A percentile compares a stretch with the other conserved stretches of the same genome.
Conservation (phyloP, 2,329 filamentous ascomycete genomes). For the Cryphonectria naterciae region DNA sequence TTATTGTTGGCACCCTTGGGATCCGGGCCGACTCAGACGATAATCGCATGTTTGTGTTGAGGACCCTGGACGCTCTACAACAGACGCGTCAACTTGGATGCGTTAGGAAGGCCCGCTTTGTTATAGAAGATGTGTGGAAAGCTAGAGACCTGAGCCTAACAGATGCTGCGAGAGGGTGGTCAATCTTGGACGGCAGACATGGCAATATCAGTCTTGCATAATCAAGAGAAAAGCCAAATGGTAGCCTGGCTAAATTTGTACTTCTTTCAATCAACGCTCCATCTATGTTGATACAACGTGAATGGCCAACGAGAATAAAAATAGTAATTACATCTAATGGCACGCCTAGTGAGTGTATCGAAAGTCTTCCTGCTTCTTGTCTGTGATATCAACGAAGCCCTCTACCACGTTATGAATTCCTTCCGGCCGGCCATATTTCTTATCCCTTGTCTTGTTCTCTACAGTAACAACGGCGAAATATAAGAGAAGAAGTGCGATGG, state of each 20-base stretch:
- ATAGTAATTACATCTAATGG: background rate
- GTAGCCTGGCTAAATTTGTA: background rate
- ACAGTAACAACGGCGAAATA: conserved; percentile 38
- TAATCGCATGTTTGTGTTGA: conserved; percentile 34
- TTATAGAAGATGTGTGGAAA: conserved; percentile 40
- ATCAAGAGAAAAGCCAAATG: background rate
- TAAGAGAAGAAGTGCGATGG: conserved; percentile 37
- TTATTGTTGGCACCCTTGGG: conserved; percentile 38
- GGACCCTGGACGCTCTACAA: conserved; percentile 34
- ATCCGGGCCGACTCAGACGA: conserved; percentile 35
- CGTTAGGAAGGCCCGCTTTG: conserved; percentile 37
- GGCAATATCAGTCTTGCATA: conserved; percentile 35
- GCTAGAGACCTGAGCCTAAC: conserved; percentile 33
- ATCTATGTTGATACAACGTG: background rate
- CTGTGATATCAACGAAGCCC: conserved; percentile 33
- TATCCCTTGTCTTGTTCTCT: conserved; percentile 35
- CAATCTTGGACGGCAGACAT: conserved; percentile 26
- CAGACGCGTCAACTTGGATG: conserved; percentile 38
- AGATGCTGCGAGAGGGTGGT: conserved; percentile 23
- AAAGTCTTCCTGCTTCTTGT: conserved; percentile 34
- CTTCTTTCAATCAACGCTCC: background rate
- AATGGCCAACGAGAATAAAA: background rate
- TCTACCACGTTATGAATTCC: conserved; percentile 31
- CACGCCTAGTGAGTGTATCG: conserved; percentile 34
- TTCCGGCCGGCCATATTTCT: conserved; percentile 34